Evolutionary conservation across 495 filamentous ascomycete species (phyloP).

Genomic region (Rusavskia elegans): DNA sequence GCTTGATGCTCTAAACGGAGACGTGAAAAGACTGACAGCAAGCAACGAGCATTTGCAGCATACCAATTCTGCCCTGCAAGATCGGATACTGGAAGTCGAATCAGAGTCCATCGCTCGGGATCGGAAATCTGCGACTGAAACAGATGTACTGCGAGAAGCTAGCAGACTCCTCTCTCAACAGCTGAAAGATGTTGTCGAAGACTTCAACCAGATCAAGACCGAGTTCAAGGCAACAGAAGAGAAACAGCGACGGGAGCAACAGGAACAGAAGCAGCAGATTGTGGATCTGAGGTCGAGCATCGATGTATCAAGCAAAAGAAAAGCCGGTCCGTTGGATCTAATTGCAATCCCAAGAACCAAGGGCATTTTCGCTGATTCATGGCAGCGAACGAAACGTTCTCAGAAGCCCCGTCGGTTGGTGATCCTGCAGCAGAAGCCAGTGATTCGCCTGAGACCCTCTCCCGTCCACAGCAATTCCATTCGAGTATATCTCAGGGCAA

Average conservation of each 20-base stretch:
- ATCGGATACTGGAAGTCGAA: slow-evolving; percentile 2
- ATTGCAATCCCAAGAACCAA: background rate
- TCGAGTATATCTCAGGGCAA: background rate
- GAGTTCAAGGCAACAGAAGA: background rate
- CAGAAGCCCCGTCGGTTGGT: slow-evolving; percentile 2
- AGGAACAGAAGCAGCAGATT: slow-evolving; percentile 4
- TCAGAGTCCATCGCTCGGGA: slow-evolving; percentile 1
- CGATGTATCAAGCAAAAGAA: background rate
- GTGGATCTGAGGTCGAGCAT: background rate
- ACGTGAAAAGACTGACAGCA: slow-evolving; percentile 1
- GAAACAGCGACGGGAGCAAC: slow-evolving; percentile 3
- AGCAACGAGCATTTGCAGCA: slow-evolving; percentile 5
- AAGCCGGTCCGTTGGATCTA: background rate
- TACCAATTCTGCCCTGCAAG: slow-evolving; percentile 7
- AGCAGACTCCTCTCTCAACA: background rate
- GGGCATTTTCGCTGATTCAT: background rate
- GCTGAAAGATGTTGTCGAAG: background rate
- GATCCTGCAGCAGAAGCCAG: background rate
- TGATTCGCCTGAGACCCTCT: background rate
- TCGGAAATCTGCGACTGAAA: background rate
- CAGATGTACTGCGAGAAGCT: background rate
- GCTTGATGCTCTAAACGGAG: slow-evolving; percentile 7
- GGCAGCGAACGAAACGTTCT: background rate
- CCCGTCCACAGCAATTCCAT: background rate
- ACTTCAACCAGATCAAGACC: background rate